Percentiles rank a stretch among this genome's conserved stretches.
These are phyloP conservation scores for Xylariales sp. DNA, from an alignment of 2,329 filamentous ascomycete genomes.

Conservation along the genomic window DNA sequence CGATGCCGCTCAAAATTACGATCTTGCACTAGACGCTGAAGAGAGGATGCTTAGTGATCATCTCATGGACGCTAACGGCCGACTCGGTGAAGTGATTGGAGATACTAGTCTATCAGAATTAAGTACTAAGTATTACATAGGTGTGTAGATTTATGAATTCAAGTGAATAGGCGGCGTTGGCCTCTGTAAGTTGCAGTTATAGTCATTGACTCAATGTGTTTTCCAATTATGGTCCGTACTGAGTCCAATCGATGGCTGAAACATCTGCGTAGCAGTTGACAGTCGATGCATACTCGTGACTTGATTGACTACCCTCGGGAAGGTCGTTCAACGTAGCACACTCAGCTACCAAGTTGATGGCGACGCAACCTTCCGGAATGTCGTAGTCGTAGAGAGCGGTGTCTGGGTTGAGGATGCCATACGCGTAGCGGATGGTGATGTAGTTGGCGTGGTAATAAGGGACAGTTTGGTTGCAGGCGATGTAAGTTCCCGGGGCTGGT, in stretches of 20 bases:
- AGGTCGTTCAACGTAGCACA: conserved; percentile 34
- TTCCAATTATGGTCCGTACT: conserved; percentile 23
- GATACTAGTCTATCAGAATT: no score
- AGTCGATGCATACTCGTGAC: conserved; percentile 33
- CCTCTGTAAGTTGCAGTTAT: no score
- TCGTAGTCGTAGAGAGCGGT: conserved; percentile 15
- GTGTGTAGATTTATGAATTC: no score
- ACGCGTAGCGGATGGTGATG: conserved; percentile 34
- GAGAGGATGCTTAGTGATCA: no score
- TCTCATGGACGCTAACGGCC: no score
- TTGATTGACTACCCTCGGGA: conserved; percentile 30
- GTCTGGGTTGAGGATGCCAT: conserved; percentile 13
- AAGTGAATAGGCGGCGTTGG: no score
- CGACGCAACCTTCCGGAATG: conserved; percentile 35
- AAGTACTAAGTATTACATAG: no score
- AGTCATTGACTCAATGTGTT: no score
- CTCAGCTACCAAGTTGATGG: conserved; percentile 38
- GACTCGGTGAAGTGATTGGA: no score
- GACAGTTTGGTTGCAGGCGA: conserved; percentile 38
- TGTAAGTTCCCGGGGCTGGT: conserved; percentile 27
- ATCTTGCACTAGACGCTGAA: no score
- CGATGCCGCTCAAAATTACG: no score
- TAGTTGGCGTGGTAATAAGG: conserved; percentile 37
- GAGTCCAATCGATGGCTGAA: conserved; percentile 31
- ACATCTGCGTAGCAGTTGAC: conserved; percentile 38